These are phyloP conservation scores for Oidiodendron maius DNA, from an alignment of 495 filamentous ascomycete species.

Conservation along the genomic window DNA sequence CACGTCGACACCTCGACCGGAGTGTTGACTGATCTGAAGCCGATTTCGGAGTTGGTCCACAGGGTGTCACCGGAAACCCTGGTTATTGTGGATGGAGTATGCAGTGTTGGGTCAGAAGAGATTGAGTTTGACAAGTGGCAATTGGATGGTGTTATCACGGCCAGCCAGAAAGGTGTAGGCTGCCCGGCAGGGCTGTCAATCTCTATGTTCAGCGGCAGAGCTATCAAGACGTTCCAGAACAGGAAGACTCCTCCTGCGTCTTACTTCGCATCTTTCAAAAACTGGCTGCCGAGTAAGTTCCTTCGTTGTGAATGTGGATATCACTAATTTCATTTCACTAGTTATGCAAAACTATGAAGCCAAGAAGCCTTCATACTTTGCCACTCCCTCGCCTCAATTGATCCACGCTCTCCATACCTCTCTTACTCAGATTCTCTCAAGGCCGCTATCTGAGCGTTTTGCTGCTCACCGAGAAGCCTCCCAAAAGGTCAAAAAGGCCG, in stretches of 20 bases:
- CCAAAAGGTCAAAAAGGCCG: conserved; percentile 73
- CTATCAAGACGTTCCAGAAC: conserved; percentile 73
- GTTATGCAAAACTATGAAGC: conserved; percentile 98
- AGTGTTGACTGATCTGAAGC: conserved; percentile 84
- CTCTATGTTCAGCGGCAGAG: conserved; percentile 82
- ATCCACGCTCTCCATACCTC: conserved; percentile 91
- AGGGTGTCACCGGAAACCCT: conserved; percentile 84
- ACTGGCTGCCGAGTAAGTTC: conserved; percentile 78
- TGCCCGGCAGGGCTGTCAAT: conserved; percentile 91
- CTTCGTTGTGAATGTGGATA: background rate
- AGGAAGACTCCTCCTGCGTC: conserved; percentile 73
- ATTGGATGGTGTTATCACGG: conserved; percentile 89
- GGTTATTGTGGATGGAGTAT: conserved; percentile 90
- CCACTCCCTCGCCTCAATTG: conserved; percentile 90
- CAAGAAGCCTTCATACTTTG: conserved; percentile 95
- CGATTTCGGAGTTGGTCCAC: conserved; percentile 73
- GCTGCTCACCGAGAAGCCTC: conserved; percentile 68
- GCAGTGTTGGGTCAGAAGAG: conserved; percentile 93
- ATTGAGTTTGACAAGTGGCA: conserved; percentile 92
- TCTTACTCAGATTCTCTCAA: conserved; percentile 76
- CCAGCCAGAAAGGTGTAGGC: conserved; percentile 93
- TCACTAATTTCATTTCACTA: conserved; percentile 27
- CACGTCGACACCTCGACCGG: conserved; percentile 97
- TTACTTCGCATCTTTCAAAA: conserved; percentile 93
- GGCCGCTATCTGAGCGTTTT: conserved; percentile 74